Base-by-base conservation (phyloP, 352 stramenopile genomes). In the Thraustochytrium aureum region DNA sequence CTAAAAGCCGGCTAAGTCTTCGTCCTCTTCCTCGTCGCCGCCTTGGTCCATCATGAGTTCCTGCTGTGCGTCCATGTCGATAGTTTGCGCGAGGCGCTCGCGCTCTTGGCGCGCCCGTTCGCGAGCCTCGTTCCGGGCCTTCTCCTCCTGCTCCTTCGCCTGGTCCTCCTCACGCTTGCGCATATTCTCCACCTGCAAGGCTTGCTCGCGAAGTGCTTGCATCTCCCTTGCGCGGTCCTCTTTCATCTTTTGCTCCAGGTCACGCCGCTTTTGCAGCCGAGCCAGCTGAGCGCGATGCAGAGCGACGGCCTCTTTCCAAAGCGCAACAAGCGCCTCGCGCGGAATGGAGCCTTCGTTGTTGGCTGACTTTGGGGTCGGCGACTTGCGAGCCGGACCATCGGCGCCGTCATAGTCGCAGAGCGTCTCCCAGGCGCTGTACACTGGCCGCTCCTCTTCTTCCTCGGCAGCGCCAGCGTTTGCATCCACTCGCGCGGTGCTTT, bases 31-130 rank as follows among this genome's bases (percentile, higher is more conserved):
- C 10, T 79, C 69, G 14, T 72, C 69, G 17, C 2, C 69, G 2
- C 35, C 69, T 32, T 4, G 47, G 6, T 79, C 59, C 33, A 56
- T 12, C 69, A 79, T 79, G 41, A 79, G 65, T 30, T 79, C 47
- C 50, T 79, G 59, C 41, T 79, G 69, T 0, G 69, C 69, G 33
- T 79, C 69, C 69, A 79, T 79, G 32, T 79, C 69, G 32, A 79
- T 79, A 14, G 69, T 79, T 4, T 50, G 50, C 26, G 69, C 50
- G 14, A 79, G 35, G n/a, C 50, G 69, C 54, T 67, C 59, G 52
- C 69, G 69, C 35, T 79, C 69, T n/a, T 56, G 56, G 1, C 69
- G 69, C 12, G 47, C 69, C 37, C 37, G 52, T 14, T 79, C 69
- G 43, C 69, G 69, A 20, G 69, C 69, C 37, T 79, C 69, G 41